Evolutionary conservation across 2,329 filamentous ascomycete species (phyloP).

Genomic region (Penicillium palitans): DNA sequence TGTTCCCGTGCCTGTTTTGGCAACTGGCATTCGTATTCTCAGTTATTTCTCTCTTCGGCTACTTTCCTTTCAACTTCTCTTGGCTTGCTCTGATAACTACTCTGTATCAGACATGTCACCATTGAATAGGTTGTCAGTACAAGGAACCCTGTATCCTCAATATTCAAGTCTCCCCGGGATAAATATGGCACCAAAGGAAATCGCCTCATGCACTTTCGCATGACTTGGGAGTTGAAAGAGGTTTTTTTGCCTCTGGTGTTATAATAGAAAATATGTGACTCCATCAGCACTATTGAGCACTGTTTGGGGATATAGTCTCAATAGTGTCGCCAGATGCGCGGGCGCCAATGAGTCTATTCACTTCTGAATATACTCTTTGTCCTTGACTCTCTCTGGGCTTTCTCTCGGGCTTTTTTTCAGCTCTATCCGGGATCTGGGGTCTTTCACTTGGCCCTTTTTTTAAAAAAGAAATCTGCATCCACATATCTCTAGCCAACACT

Average conservation of each 20-base stretch:
- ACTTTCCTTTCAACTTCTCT: not conserved
- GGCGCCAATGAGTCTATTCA: not conserved
- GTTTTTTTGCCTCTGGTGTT: not conserved
- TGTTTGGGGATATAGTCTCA: slow-evolving; percentile 2
- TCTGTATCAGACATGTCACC: not conserved
- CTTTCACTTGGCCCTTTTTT: not conserved
- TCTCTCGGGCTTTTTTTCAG: slow-evolving; percentile 9
- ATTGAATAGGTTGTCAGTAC: not conserved
- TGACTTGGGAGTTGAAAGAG: not conserved
- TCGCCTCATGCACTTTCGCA: not conserved
- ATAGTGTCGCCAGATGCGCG: not conserved
- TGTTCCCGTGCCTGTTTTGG: not conserved
- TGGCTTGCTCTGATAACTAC: too few relatives aligned
- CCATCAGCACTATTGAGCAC: not conserved
- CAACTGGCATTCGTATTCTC: not conserved
- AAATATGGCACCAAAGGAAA: not conserved
- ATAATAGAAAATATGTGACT: not conserved
- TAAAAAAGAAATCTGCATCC: not conserved
- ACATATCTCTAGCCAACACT: slow-evolving; percentile 1
- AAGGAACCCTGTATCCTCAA: not conserved
- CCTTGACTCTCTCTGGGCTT: not conserved
- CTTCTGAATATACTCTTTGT: not conserved
- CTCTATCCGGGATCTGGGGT: slow-evolving; percentile 15
- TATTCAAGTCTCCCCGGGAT: not conserved
- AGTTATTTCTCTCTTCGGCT: not conserved